Conservation (phyloP, 1,284 basidiomycete genomes). For the Papiliotrema laurentii region DNA sequence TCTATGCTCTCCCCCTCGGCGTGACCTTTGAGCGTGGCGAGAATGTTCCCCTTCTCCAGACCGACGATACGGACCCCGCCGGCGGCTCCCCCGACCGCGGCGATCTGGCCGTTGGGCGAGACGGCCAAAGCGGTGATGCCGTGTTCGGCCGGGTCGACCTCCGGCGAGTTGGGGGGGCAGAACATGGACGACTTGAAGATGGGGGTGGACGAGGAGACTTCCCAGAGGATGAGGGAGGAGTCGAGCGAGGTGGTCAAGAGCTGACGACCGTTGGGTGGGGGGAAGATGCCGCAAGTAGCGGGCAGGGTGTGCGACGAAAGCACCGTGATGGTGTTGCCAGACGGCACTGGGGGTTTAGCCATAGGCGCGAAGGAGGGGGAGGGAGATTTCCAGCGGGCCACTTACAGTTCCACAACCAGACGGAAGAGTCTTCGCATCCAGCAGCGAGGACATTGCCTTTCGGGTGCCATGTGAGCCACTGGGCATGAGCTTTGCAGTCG, state of each 20-base stretch:
- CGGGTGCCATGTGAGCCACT: constrained; percentile 97
- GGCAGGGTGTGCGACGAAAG: constrained; percentile 85
- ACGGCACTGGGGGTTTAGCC: constrained; percentile 62
- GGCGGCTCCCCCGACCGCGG: constrained; percentile 77
- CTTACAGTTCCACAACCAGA: constrained; percentile 96
- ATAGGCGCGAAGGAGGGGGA: neutral
- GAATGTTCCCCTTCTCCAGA: constrained; percentile 77
- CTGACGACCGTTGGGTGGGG: constrained; percentile 63
- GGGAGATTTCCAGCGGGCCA: neutral
- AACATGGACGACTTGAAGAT: constrained; percentile 56
- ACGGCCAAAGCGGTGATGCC: constrained; percentile 81
- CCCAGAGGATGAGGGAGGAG: constrained; percentile 84
- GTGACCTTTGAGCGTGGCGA: constrained; percentile 76
- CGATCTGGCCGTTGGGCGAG: constrained; percentile 77
- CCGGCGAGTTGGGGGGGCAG: constrained; percentile 57
- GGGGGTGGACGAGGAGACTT: constrained; percentile 65
- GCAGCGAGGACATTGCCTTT: constrained; percentile 83
- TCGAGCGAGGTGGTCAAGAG: constrained; percentile 84
- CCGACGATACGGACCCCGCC: constrained; percentile 82
- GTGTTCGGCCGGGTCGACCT: constrained; percentile 53
- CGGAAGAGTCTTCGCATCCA: constrained; percentile 86
- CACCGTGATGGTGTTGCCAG: constrained; percentile 90
- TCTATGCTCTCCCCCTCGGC: constrained; percentile 86
- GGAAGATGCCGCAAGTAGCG: constrained; percentile 85
- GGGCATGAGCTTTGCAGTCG: neutral